Base-by-base conservation (phyloP, 2,329 filamentous ascomycete species). In the Emergomyces orientalis region DNA sequence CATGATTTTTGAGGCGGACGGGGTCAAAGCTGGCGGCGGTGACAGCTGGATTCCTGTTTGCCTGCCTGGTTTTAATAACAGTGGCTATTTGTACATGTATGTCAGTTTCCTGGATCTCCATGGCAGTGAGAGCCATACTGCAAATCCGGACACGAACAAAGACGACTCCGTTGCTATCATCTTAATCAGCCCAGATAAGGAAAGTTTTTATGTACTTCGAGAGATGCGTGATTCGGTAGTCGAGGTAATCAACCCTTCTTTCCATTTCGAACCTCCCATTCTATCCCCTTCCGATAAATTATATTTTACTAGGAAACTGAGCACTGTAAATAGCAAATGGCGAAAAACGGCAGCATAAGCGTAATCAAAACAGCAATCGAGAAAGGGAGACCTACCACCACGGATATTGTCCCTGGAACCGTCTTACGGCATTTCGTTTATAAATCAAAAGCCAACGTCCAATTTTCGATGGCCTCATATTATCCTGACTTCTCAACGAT, bases 1-100 rank as follows among this genome's bases (percentile, higher is more conserved):
- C 72, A 99, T 99, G 95, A 85, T 99, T 1, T 99, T 99, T 70
- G 92, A 96, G 77, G 94, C 93, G 1, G 90, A 91, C 58, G 89
- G 90, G 52, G 88, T 99, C 72, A 93, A 94, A 73, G 88, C 91
- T 25, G 92, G 90, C 6, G 91, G 85, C n/a, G 94, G 93, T 37
- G 94, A 99, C 75, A 97, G 93, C 70, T 99, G 94, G 94, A 93
- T 97, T 57, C 94, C 94, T 0, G 82, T 99, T 7, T 99, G 94
- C 70, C 82, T 99, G 2, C 95, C 94, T 0, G 93, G 92, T 5
- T 99, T 99, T 78, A 99, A 99, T 78, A 97, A 91, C 74, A 89
- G 87, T 60, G 95, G 94, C 32, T 99, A 96, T 72, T 82, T 99
- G 1, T 97, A 99, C 79, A 97, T 99, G 91, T 99, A 97, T 72